Evolutionary conservation across 2,329 filamentous ascomycete species (phyloP).

Genomic region (Scleromitrula shiraiana): DNA sequence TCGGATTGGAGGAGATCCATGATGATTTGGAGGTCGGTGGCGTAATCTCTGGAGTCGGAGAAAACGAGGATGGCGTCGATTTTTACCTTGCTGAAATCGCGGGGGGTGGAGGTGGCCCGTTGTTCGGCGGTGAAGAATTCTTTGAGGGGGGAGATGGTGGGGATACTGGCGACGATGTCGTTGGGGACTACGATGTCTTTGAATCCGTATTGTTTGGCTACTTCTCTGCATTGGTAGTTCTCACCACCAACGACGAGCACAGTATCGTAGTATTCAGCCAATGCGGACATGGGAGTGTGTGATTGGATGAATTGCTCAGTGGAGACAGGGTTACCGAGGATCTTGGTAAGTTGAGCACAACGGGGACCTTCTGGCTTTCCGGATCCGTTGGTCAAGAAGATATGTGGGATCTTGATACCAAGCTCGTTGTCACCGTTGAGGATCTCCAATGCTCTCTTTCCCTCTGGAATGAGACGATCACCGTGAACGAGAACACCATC

Average conservation of each 20-base stretch:
- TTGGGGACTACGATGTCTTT: conserved; percentile 65
- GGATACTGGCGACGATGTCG: conserved; percentile 64
- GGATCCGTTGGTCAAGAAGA: conserved; percentile 68
- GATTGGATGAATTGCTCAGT: conserved; percentile 72
- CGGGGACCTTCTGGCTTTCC: conserved; percentile 61
- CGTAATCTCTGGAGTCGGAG: conserved; percentile 66
- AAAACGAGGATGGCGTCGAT: conserved; percentile 71
- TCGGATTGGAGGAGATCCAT: conserved; percentile 63
- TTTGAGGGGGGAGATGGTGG: conserved; percentile 60
- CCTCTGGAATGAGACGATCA: conserved; percentile 61
- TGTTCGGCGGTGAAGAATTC: conserved; percentile 58
- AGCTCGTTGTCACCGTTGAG: conserved; percentile 70
- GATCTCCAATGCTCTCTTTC: conserved; percentile 57
- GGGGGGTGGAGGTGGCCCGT: conserved; percentile 49
- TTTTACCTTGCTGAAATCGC: conserved; percentile 61
- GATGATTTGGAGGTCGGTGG: conserved; percentile 69
- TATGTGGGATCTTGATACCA: conserved; percentile 50
- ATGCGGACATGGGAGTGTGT: conserved; percentile 68
- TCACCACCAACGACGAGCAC: conserved; percentile 70
- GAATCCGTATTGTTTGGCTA: conserved; percentile 67
- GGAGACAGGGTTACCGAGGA: conserved; percentile 55
- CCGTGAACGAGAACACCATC: conserved; percentile 70
- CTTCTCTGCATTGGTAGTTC: conserved; percentile 65
- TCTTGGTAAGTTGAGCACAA: conserved; percentile 58
- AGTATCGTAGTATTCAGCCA: conserved; percentile 59